Conservation (phyloP, 148 eudicot species). For the Cornus kousa region DNA sequence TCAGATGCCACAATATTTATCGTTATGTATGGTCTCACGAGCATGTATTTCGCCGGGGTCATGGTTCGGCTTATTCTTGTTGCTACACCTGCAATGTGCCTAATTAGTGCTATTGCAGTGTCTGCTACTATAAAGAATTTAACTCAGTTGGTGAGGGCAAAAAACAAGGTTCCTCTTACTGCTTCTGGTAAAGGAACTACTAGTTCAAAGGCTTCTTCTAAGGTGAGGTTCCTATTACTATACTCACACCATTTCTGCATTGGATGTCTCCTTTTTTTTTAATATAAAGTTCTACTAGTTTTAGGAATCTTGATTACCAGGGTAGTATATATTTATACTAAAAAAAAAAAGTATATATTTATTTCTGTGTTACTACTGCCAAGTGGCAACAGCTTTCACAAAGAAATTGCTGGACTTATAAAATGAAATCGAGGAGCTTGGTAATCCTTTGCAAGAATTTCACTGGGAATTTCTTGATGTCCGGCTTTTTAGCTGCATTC, state of each 20-base stretch:
- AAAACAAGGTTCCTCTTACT: constrained; percentile 48
- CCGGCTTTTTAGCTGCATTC: background rate
- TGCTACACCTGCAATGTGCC: constrained; percentile 97
- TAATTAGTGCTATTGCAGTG: constrained; percentile 94
- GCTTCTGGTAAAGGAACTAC: constrained; percentile 64
- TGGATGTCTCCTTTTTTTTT: background rate
- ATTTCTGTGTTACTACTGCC: background rate
- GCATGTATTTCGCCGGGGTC: constrained; percentile 99
- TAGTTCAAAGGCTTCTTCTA: constrained; percentile 73
- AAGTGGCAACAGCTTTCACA: background rate
- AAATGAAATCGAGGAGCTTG: background rate
- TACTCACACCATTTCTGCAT: background rate
- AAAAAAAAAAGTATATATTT: background rate
- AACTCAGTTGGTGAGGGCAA: constrained; percentile 65
- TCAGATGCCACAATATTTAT: constrained; percentile 95
- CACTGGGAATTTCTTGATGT: background rate
- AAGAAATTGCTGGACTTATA: background rate
- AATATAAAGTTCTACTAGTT: background rate
- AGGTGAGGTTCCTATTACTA: constrained; percentile 45
- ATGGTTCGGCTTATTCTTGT: constrained; percentile 98
- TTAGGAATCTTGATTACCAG: background rate
- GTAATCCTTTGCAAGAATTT: background rate
- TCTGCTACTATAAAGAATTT: constrained; percentile 92
- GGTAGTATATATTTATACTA: background rate
- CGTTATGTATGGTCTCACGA: constrained; percentile 96